phyloP scores from a whole-genome alignment of 345 rosid genomes.

The Camelina laxa region DNA sequence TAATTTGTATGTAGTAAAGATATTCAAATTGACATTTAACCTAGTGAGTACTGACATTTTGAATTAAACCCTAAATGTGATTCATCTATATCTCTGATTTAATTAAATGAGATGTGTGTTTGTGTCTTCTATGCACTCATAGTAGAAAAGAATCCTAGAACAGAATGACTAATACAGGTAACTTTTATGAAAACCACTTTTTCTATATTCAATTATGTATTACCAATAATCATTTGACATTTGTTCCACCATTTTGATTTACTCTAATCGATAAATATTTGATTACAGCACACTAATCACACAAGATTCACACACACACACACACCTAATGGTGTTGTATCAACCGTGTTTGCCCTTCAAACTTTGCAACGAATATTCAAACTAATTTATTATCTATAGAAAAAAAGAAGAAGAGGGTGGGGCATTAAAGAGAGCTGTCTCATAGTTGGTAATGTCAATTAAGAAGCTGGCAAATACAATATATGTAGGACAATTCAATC shows the following conservation, averaged over 20 bases:
- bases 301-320: not conserved
- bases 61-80: too few species aligned
- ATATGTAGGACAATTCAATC: slow-evolving; percentile 35
- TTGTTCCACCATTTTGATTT: not conserved
- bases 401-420: slow-evolving; percentile 12
- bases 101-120: too few species aligned
- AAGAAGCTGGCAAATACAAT: slow-evolving; percentile 40
- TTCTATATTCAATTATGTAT: too few species aligned
- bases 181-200: too few species aligned
- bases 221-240: not conserved
- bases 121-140: too few species aligned
- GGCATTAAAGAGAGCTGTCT: slow-evolving; percentile 39
- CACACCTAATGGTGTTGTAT: slow-evolving; percentile 15
- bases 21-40: too few species aligned
- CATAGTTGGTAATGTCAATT: slow-evolving; percentile 36
- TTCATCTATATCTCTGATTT: too few species aligned
- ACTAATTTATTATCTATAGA: not conserved
- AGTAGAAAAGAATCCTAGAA: too few species aligned
- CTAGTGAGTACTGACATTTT: too few species aligned
- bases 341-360: slow-evolving; percentile 33
- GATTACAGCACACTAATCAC: not conserved
- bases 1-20: too few species aligned
- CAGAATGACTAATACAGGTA: too few species aligned
- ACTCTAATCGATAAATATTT: not conserved
- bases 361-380: slow-evolving; percentile 37